Percentiles rank a stretch among this genome's conserved stretches.
Conservation (phyloP, 768 basidiomycete genomes). For the Glaciozyma martinii region DNA sequence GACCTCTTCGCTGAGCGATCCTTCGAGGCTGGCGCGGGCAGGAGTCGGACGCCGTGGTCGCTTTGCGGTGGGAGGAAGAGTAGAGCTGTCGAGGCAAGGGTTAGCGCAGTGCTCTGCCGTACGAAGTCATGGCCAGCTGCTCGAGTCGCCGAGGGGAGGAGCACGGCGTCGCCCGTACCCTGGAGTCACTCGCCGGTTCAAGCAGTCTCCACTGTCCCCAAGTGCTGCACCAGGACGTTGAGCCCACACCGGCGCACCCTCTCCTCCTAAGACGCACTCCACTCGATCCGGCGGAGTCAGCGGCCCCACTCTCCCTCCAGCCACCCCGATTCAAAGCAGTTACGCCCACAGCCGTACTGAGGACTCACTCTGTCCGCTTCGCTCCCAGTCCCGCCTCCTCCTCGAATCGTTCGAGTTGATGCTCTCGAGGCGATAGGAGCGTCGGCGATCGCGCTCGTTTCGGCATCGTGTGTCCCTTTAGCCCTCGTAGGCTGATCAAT, state of each 20-base stretch:
- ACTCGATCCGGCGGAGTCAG: neutral
- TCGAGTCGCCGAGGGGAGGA: neutral
- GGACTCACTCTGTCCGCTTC: neutral
- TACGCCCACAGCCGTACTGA: neutral
- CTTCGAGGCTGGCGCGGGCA: constrained; percentile 8
- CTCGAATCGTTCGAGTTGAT: neutral
- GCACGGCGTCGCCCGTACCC: too few species aligned
- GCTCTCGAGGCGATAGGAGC: neutral
- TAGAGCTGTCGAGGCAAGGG: too few species aligned
- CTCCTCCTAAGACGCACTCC: neutral
- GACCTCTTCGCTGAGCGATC: constrained; percentile 22
- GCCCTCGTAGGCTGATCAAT: too few species aligned
- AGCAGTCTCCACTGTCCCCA: too few species aligned
- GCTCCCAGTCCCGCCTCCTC: neutral
- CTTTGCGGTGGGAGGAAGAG: too few species aligned
- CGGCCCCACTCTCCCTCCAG: neutral
- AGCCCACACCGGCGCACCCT: too few species aligned
- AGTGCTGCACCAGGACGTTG: too few species aligned
- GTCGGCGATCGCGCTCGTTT: neutral
- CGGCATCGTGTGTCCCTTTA: too few species aligned
- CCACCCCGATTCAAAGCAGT: neutral
- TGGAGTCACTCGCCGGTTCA: too few species aligned
- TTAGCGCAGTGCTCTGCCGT: too few species aligned
- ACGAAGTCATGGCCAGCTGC: neutral
- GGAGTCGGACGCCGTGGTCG: too few species aligned